Evolutionary conservation across 192 early-diverging fungal species (phyloP).

Genomic region (Geranomyces michiganensis): DNA sequence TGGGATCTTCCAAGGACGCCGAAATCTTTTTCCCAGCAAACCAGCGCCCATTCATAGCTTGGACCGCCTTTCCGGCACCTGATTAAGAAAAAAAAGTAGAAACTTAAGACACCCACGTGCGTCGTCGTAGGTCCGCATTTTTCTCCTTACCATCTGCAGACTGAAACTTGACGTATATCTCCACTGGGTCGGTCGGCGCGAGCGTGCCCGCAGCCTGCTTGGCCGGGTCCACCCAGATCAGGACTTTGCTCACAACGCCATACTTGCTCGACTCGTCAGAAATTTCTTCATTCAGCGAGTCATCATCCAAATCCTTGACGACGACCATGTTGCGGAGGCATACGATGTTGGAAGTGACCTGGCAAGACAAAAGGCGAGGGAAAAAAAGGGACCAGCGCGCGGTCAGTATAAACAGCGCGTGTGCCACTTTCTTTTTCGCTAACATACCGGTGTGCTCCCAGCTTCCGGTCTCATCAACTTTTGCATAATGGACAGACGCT

Average conservation of each 20-base stretch:
- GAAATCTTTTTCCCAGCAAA: conserved; percentile 78
- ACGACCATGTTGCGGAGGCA: conserved; percentile 71
- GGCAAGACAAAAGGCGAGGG: too few relatives aligned
- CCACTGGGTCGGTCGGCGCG: conserved; percentile 57
- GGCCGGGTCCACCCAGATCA: conserved; percentile 57
- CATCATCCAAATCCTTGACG: conserved; percentile 71
- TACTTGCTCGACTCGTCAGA: conserved; percentile 81
- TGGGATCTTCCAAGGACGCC: conserved; percentile 50
- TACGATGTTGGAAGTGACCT: conserved; percentile 47
- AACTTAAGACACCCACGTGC: not conserved
- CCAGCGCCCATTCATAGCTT: conserved; percentile 76
- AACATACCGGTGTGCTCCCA: conserved; percentile 1
- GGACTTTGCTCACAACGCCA: conserved; percentile 69
- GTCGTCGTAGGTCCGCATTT: too few relatives aligned
- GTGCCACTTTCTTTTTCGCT: too few relatives aligned
- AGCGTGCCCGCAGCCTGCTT: conserved; percentile 31
- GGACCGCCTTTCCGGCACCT: conserved; percentile 65
- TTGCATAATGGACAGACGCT: conserved; percentile 74
- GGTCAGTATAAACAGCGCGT: not conserved
- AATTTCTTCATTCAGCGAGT: conserved; percentile 81
- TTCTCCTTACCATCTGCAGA: conserved; percentile 41
- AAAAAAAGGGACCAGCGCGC: too few relatives aligned
- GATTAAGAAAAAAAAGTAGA: too few relatives aligned
- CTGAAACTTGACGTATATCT: conserved; percentile 77
- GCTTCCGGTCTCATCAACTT: conserved; percentile 51